A percentile compares a stretch with the other conserved stretches of the same genome.
Conservation (phyloP, 2,329 filamentous ascomycete species). For the Reticulascus tulasneorum region DNA sequence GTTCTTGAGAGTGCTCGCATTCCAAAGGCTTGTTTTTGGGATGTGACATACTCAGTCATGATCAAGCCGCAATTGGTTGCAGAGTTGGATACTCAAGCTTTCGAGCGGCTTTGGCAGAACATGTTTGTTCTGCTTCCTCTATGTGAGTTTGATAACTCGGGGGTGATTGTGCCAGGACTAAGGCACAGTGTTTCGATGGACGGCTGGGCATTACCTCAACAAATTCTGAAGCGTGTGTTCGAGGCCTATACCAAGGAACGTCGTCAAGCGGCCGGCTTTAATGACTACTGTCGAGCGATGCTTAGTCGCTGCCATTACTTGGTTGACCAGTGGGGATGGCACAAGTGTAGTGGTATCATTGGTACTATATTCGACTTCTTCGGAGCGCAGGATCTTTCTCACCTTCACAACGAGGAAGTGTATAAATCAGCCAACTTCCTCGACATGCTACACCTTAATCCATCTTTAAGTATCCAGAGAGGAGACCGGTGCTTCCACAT, state of each 20-base stretch:
- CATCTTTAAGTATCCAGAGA: constrained; percentile 45
- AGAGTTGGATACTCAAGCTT: constrained; percentile 37
- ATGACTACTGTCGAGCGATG: constrained; percentile 58
- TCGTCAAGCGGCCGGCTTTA: constrained; percentile 58
- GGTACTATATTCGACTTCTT: constrained; percentile 66
- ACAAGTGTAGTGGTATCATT: constrained; percentile 51
- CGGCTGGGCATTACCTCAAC: constrained; percentile 59
- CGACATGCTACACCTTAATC: constrained; percentile 45
- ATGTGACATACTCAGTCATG: constrained; percentile 45
- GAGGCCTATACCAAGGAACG: constrained; percentile 52
- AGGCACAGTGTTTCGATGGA: constrained; percentile 40
- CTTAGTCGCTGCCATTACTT: constrained; percentile 60
- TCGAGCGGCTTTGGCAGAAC: constrained; percentile 55
- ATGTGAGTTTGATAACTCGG: constrained; percentile 53
- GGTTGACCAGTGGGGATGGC: constrained; percentile 64
- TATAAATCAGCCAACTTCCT: constrained; percentile 59
- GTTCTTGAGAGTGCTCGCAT: constrained; percentile 47
- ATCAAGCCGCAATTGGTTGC: constrained; percentile 27
- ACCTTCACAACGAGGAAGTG: constrained; percentile 62
- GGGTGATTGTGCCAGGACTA: constrained; percentile 39
- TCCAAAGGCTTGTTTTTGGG: constrained; percentile 57
- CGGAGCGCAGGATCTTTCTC: constrained; percentile 55
- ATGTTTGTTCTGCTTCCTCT: constrained; percentile 60
- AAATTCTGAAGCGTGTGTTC: constrained; percentile 53
- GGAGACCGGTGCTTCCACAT: constrained; percentile 64